A percentile compares a stretch with the other conserved stretches of the same genome.
phyloP scores from a whole-genome alignment of 192 early-diverging fungal species.

The Dissophora globulifera region DNA sequence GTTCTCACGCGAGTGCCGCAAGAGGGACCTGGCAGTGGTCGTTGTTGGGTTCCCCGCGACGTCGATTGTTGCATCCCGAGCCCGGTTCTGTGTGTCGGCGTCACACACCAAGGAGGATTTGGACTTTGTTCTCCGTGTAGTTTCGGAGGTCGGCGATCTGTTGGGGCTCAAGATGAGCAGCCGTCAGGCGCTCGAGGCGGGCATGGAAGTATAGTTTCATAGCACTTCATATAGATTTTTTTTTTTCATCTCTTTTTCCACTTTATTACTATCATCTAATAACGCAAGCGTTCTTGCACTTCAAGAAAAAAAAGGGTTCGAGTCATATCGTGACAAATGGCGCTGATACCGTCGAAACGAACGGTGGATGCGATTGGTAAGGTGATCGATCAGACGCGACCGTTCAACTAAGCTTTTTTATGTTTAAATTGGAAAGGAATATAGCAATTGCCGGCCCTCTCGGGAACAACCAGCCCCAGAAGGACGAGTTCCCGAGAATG shows the following conservation, averaged over 20 bases:
- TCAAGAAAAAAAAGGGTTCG: no score
- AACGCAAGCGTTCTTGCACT: no score
- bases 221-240: background rate
- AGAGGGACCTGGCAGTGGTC: conserved; percentile 92
- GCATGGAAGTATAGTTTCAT: conserved; percentile 37
- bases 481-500: conserved; percentile 33
- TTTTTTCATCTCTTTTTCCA: conserved; percentile 9
- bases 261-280: background rate
- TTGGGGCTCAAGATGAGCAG: conserved; percentile 72
- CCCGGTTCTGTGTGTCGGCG: conserved; percentile 94
- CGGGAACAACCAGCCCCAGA: conserved; percentile 1
- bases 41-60: conserved; percentile 98
- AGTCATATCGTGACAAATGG: no score
- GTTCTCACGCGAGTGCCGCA: conserved; percentile 92
- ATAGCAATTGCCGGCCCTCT: conserved; percentile 52
- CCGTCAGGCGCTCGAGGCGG: conserved; percentile 46
- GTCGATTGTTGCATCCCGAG: conserved; percentile 94
- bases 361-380: no score
- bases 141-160: conserved; percentile 79
- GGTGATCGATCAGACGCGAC: no score
- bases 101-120: conserved; percentile 96
- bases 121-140: conserved; percentile 75
- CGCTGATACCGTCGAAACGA: no score
- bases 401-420: no score
- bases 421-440: conserved; percentile 3